Conservation (phyloP, 1,139 yeast species). For the Yamadazyma diddensiae region DNA sequence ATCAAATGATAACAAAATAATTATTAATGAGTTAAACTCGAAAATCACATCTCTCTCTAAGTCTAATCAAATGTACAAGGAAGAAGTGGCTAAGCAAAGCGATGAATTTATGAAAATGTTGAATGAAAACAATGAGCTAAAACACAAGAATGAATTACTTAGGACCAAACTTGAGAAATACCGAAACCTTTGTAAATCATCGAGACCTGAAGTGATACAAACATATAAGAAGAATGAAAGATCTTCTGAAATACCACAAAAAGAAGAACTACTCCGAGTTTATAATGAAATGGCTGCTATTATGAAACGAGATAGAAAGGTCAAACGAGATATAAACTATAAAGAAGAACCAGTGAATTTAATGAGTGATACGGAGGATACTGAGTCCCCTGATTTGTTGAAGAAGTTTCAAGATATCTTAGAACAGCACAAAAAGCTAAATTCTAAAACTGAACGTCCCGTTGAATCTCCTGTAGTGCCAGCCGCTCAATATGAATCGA, state of each 20-base stretch:
- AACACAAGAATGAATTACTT: conserved; percentile 28
- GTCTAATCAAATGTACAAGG: conserved; percentile 20
- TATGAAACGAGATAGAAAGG: conserved; percentile 12
- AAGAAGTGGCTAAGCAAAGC: conserved; percentile 14
- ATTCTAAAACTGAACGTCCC: too few relatives aligned
- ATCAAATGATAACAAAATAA: conserved; percentile 4
- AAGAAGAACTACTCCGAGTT: conserved; percentile 11
- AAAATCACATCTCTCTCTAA: conserved; percentile 23
- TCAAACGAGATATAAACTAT: too few relatives aligned
- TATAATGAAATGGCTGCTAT: conserved; percentile 18
- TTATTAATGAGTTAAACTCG: conserved; percentile 10
- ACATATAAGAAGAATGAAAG: too few relatives aligned
- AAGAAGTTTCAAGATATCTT: too few relatives aligned
- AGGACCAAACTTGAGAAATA: conserved; percentile 35
- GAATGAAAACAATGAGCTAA: conserved; percentile 18
- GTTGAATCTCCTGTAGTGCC: too few relatives aligned
- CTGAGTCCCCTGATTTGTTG: too few relatives aligned
- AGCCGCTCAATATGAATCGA: too few relatives aligned
- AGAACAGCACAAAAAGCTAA: too few relatives aligned
- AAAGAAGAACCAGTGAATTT: too few relatives aligned
- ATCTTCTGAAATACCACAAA: too few relatives aligned
- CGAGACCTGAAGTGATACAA: too few relatives aligned
- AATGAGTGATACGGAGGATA: too few relatives aligned
- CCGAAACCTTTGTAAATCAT: conserved; percentile 29
- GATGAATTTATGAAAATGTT: conserved; percentile 17